A percentile compares a stretch with the other conserved stretches of the same genome.
Evolutionary conservation across 305 asterid genomes (phyloP).

Genomic region (Fraxinus angustifolia): DNA sequence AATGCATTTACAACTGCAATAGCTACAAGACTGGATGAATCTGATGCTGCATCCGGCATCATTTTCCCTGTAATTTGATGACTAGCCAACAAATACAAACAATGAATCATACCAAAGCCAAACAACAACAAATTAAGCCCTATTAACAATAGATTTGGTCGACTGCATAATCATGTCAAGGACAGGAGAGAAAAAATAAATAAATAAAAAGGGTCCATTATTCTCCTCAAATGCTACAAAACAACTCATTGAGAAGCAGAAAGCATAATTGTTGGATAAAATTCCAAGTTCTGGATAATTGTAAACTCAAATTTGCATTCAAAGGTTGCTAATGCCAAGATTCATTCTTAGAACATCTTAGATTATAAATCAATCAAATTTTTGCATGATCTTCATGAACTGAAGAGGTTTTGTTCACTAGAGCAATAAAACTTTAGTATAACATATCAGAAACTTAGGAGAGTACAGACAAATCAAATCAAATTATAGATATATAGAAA

Average conservation of each 20-base stretch:
- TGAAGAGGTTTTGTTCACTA: background rate
- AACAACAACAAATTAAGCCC: background rate
- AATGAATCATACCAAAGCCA: background rate
- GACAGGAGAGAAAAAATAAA: background rate
- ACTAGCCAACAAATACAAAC: background rate
- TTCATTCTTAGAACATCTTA: background rate
- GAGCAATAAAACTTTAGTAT: background rate
- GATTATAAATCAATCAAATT: background rate
- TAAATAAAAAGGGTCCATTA: background rate
- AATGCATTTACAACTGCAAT: conserved; percentile 57
- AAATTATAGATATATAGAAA: background rate
- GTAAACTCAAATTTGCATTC: background rate
- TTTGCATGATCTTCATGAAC: background rate
- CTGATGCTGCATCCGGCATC: conserved; percentile 35
- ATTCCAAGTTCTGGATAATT: background rate
- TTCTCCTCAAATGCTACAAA: background rate
- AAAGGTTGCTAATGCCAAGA: background rate
- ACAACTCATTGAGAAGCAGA: background rate
- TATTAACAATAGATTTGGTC: background rate
- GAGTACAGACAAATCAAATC: background rate
- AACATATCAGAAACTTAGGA: background rate
- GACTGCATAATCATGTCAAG: background rate
- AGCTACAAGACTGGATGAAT: conserved; percentile 45
- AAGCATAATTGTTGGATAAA: background rate
- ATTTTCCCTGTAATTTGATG: conserved; percentile 41